Evolutionary conservation across 805 yeast genomes (phyloP).

Genomic region (Candida nanaspora): DNA sequence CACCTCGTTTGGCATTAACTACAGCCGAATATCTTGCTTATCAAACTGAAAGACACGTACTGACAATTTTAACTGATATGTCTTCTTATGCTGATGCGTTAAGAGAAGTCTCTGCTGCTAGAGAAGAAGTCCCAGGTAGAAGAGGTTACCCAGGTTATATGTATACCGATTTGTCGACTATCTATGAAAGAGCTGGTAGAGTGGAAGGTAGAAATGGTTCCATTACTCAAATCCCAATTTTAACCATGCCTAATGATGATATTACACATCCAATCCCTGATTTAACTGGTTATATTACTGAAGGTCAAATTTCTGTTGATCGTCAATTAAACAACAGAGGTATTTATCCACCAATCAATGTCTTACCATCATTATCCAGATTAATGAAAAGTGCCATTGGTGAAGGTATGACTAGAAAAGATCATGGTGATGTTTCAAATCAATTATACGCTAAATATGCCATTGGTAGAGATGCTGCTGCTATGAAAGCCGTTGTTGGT

Average conservation of each 20-base stretch:
- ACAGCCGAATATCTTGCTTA: slow-evolving; percentile 98
- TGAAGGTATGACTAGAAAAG: slow-evolving; percentile 99
- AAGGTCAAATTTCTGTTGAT: slow-evolving; percentile 97
- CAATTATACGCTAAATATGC: slow-evolving; percentile 99
- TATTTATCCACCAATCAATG: slow-evolving; percentile 98
- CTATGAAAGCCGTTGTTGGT: slow-evolving; percentile 99
- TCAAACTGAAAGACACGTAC: slow-evolving; percentile 98
- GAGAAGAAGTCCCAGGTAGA: slow-evolving; percentile 99
- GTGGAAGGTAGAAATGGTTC: slow-evolving; percentile 99
- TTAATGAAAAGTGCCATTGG: slow-evolving; percentile 99
- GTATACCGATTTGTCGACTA: slow-evolving; percentile 99
- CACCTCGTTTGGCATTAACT: slow-evolving; percentile 97
- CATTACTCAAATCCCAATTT: slow-evolving; percentile 96
- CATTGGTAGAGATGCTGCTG: slow-evolving; percentile 99
- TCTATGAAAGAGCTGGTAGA: slow-evolving; percentile 99
- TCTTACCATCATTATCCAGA: slow-evolving; percentile 93
- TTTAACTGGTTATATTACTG: slow-evolving; percentile 98
- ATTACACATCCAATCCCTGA: slow-evolving; percentile 99
- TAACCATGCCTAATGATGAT: slow-evolving; percentile 99
- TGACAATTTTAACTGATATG: slow-evolving; percentile 98
- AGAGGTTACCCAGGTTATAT: slow-evolving; percentile 99
- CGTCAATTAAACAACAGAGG: slow-evolving; percentile 96
- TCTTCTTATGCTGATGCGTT: slow-evolving; percentile 99
- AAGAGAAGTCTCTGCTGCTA: slow-evolving; percentile 99
- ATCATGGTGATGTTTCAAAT: slow-evolving; percentile 98